A percentile compares a stretch with the other conserved stretches of the same genome.
Conservation (phyloP, 495 filamentous ascomycete species). For the Jackrogersella minutella region DNA sequence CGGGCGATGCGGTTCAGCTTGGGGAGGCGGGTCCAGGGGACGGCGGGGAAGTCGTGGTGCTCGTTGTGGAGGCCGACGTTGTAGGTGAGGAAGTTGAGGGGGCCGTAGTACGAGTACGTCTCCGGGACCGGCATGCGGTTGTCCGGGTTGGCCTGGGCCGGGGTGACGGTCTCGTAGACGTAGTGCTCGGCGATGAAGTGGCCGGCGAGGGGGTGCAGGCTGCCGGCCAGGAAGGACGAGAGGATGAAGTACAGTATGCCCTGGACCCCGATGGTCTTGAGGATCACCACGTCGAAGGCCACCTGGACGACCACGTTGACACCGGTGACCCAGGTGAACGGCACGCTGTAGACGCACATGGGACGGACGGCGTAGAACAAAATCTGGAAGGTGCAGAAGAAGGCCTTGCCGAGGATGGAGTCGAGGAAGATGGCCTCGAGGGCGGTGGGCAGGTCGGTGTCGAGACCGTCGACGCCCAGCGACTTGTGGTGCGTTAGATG, state of each 20-base stretch:
- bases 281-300: conserved; percentile 76
- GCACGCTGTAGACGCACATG: conserved; percentile 90
- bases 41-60: conserved; percentile 97
- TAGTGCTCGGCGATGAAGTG: conserved; percentile 99
- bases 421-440: conserved; percentile 93
- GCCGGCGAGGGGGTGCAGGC: conserved; percentile 91
- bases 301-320: conserved; percentile 81
- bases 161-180: conserved; percentile 79
- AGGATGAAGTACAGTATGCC: conserved; percentile 80
- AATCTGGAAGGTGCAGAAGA: conserved; percentile 99
- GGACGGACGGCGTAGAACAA: conserved; percentile 99
- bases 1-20: conserved; percentile 77
- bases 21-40: conserved; percentile 90
- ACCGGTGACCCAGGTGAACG: conserved; percentile 84
- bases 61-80: conserved; percentile 98
- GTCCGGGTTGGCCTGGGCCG: conserved; percentile 65
- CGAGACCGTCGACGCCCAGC: conserved; percentile 93
- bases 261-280: conserved; percentile 60
- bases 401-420: conserved; percentile 96
- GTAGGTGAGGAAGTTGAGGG: conserved; percentile 90
- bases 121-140: conserved; percentile 77
- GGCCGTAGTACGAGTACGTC: conserved; percentile 96
- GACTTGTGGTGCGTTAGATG: conserved; percentile 99
- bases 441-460: conserved; percentile 94
- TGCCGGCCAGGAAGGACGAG: conserved; percentile 91